Evolutionary conservation across 441 rosid genomes (phyloP), one percentile per base, ranked within the genome.

Genomic region (Bruguiera hainesii): DNA sequence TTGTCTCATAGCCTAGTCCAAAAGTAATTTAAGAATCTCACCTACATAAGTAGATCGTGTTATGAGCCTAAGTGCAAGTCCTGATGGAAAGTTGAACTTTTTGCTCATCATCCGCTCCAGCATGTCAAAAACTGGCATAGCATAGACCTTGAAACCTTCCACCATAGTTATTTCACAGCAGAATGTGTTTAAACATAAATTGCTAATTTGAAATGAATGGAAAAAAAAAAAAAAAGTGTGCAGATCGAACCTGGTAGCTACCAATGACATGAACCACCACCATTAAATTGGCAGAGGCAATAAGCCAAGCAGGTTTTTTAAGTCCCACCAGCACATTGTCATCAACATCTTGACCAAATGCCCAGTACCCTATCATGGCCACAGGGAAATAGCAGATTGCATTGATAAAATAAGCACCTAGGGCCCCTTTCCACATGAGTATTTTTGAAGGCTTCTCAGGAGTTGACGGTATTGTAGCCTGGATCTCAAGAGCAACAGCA

Each of bases 261-360:
- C 98, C 98, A 6, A 87, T 90, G 79, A 90, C 98, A 68, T 93
- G 97, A 62, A 93, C 80, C 8, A 93, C 97, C 21, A 93, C 98
- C 96, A 93, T 93, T 28, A 93, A 75, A 71, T 93, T 90, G 35
- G 98, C 98, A 23, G 95, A 73, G 59, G 98, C 95, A 42, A 93
- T 93, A 68, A 93, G 93, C 97, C 97, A 93, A 8, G 80, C 80
- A 6, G 97, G 97, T 77, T 72, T 83, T 64, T 79, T 67, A 55
- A 93, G 93, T 37, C 73, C 74, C 64, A 73, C 78, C 7, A 93
- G 82, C 53, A 93, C 96, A 71, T 93, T 93, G 63, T 93, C 97
- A 0, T 87, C 80, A 13, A 90, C 97, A 65, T 86, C 94, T 76
- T 81, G 89, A 0, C 98, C 98, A 74, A 93, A 93, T 3, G 90